These are phyloP conservation scores for Bocquillonia castaneifolia DNA, from an alignment of 441 rosid genomes.

Conservation along the genomic window DNA sequence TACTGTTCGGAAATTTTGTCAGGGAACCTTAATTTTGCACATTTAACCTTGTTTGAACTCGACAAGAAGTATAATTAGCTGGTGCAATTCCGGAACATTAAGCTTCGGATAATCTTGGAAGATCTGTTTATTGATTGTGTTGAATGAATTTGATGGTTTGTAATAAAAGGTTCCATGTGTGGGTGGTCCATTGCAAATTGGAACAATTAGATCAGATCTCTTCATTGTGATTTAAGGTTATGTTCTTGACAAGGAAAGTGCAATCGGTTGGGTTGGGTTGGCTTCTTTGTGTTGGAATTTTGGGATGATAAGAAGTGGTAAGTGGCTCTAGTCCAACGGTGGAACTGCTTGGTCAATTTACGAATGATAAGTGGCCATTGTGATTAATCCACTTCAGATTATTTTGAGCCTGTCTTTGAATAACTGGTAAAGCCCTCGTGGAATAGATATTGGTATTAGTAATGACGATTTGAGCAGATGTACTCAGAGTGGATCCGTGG, in stretches of 20 bases:
- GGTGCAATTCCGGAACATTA: background rate
- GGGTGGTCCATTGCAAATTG: background rate
- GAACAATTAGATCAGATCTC: background rate
- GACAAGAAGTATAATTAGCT: background rate
- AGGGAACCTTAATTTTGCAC: background rate
- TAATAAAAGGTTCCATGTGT: background rate
- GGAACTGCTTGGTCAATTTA: too few species aligned
- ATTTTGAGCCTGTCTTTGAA: too few species aligned
- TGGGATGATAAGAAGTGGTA: too few species aligned
- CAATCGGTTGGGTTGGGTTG: too few species aligned
- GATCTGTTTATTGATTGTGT: background rate
- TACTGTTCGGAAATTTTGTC: constrained; percentile 5
- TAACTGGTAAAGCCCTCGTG: too few species aligned
- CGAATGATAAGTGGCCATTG: too few species aligned
- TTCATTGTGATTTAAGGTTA: background rate
- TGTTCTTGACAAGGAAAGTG: too few species aligned
- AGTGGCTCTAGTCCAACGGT: too few species aligned
- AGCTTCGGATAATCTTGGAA: background rate
- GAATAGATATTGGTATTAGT: too few species aligned
- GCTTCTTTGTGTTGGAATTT: too few species aligned
- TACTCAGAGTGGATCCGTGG: constrained; percentile 92
- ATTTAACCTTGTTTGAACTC: background rate
- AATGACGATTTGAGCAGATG: too few species aligned
- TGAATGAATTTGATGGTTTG: background rate
- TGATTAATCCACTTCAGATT: too few species aligned